Conservation (phyloP, 78 protist genomes). For the Andalucia godoyi region DNA sequence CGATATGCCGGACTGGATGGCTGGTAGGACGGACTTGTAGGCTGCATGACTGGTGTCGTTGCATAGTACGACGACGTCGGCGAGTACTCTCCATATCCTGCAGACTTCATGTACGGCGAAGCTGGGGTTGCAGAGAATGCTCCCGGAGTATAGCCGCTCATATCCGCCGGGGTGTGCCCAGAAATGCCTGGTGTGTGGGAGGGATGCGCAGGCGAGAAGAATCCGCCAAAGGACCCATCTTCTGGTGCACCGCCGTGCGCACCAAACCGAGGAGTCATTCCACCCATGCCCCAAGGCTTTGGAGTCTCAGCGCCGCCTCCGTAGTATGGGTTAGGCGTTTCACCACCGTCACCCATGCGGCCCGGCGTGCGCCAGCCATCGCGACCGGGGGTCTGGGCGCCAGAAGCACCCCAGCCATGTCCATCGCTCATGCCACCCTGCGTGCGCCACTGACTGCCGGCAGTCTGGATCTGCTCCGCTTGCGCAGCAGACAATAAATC, state of each 20-base stretch:
- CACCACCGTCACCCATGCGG: not conserved
- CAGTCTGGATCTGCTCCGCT: not conserved
- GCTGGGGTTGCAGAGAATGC: not conserved
- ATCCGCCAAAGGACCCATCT: no score
- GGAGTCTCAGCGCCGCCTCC: no score
- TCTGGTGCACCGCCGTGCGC: no score
- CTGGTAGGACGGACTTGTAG: slow-evolving; percentile 16
- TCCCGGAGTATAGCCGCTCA: not conserved
- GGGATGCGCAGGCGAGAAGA: not conserved
- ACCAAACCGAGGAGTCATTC: no score
- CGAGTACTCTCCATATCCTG: not conserved
- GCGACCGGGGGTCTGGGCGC: not conserved
- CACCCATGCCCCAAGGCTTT: no score
- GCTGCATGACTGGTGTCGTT: slow-evolving; percentile 8
- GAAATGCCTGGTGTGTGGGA: not conserved
- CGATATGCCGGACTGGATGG: slow-evolving; percentile 24
- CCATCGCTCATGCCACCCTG: not conserved
- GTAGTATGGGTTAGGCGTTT: not conserved
- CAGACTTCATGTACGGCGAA: not conserved
- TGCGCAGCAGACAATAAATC: no score
- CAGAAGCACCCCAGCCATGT: not conserved
- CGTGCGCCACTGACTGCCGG: not conserved
- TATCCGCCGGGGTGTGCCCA: not conserved
- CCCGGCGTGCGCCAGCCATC: not conserved
- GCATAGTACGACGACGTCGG: not conserved